Percentiles rank a stretch among this genome's conserved stretches.
These are phyloP conservation scores for Lachnellula hyalina DNA, from an alignment of 2,329 filamentous ascomycete species.

Conservation along the genomic window DNA sequence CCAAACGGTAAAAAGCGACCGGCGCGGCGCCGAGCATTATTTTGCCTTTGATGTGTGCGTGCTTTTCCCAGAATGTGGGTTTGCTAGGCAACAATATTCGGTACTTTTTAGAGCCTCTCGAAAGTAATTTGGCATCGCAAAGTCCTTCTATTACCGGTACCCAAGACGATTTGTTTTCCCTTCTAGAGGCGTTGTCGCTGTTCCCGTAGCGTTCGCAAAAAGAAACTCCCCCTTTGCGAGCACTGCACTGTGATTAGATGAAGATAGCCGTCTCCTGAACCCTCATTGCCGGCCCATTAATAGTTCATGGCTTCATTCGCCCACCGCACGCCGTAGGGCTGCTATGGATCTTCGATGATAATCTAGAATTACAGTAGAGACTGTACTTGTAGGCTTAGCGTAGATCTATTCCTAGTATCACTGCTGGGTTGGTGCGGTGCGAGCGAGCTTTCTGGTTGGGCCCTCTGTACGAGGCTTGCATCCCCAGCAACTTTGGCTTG, in stretches of 20 bases:
- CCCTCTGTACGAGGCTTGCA: conserved; percentile 15
- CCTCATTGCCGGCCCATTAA: not conserved
- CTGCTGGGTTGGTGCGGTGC: not conserved
- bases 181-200: not conserved
- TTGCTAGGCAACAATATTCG: not conserved
- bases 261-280: not conserved
- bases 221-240: not conserved
- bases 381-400: conserved; percentile 10
- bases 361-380: conserved; percentile 3
- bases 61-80: not conserved
- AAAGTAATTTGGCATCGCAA: not conserved
- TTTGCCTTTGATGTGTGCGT: not conserved
- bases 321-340: conserved; percentile 14
- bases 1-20: not conserved
- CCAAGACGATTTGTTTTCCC: not conserved
- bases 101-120: not conserved
- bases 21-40: not conserved
- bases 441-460: conserved; percentile 2
- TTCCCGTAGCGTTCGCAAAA: not conserved
- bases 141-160: not conserved
- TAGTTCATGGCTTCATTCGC: not conserved
- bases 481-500: not conserved
- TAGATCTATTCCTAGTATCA: conserved; percentile 22
- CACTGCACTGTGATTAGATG: not conserved
- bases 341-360: conserved; percentile 7